Evolutionary conservation across 805 yeast species (phyloP).

Genomic region (Candida insectalens): DNA sequence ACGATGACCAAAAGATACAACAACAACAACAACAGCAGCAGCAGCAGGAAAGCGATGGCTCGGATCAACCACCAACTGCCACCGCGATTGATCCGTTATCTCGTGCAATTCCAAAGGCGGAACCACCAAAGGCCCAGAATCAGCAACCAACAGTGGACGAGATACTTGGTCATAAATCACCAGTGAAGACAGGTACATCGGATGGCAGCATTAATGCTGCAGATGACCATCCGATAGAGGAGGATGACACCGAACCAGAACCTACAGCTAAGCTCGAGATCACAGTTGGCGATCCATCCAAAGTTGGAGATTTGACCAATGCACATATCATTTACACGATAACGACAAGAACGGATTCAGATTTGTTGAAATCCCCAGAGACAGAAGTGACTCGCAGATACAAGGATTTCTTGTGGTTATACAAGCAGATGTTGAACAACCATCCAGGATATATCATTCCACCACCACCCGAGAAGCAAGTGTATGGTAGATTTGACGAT

Average conservation of each 20-base stretch:
- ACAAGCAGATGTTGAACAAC: constrained; percentile 73
- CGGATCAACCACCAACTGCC: constrained; percentile 19
- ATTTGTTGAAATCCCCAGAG: constrained; percentile 26
- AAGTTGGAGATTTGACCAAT: constrained; percentile 82
- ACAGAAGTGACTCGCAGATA: constrained; percentile 72
- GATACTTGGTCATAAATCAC: constrained; percentile 15
- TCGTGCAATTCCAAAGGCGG: not conserved
- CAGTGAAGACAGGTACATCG: constrained; percentile 9
- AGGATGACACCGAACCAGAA: constrained; percentile 1
- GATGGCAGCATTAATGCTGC: constrained; percentile 4
- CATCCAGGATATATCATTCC: constrained; percentile 91
- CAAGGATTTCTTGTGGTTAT: constrained; percentile 89
- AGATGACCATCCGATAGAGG: not conserved
- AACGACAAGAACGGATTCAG: constrained; percentile 45
- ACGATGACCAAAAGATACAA: not conserved
- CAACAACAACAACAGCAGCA: not conserved
- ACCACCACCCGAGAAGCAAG: constrained; percentile 93
- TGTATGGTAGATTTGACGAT: constrained; percentile 84
- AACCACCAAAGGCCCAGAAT: constrained; percentile 14
- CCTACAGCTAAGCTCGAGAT: constrained; percentile 40
- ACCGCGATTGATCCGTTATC: not conserved
- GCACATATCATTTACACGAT: constrained; percentile 86
- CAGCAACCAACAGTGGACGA: constrained; percentile 4
- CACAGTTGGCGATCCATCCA: constrained; percentile 80
- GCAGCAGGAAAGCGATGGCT: not conserved